Evolutionary conservation across 2,329 filamentous ascomycete species (phyloP), one percentile per base, ranked within the genome.

Genomic region (Fonsecaea nubica): DNA sequence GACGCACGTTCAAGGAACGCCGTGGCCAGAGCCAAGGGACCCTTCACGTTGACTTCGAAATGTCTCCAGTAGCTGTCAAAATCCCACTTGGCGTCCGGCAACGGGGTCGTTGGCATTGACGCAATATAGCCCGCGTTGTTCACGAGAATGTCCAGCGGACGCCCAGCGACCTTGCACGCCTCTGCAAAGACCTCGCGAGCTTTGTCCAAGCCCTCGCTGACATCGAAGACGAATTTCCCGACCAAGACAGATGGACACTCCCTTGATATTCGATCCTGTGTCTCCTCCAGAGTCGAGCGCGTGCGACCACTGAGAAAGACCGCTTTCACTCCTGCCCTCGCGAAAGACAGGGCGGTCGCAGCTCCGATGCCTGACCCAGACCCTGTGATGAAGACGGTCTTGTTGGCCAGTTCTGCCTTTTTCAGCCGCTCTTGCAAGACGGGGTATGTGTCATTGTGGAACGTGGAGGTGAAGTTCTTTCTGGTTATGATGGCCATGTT

Each of bases 291-390:
- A 1, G 71, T 71, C 8, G 72, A 71, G 0, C 66, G 25, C 1
- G 76, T 76, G 3, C 82, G 80, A 8, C 76, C 79, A 1, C 77
- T 65, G 45, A 85, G 74, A 13, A 80, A 75, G 33, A 83, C 71
- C 0, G 68, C 71, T 1, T 73, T 60, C 5, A 80, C 80, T 0
- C 76, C 75, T 0, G 83, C 83, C 1, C 71, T 63, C 8, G 77
- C 76, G 68, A 83, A 77, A 7, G 68, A 61, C 21, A 33, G 42
- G 4, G 73, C 73, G 10, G 72, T 75, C 13, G 62, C 67, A 10
- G 40, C 65, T 7, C 76, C 75, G 15, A 78, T 73, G 9, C 74
- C 74, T 5, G 59, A 63, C 6, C 67, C 71, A 25, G 69, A 75
- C 21, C 76, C 75, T 9, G 74, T 76, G 32, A 77, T 70, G 21